Evolutionary conservation across 352 stramenopile species (phyloP).

Genomic region (Pythium chondricola): DNA sequence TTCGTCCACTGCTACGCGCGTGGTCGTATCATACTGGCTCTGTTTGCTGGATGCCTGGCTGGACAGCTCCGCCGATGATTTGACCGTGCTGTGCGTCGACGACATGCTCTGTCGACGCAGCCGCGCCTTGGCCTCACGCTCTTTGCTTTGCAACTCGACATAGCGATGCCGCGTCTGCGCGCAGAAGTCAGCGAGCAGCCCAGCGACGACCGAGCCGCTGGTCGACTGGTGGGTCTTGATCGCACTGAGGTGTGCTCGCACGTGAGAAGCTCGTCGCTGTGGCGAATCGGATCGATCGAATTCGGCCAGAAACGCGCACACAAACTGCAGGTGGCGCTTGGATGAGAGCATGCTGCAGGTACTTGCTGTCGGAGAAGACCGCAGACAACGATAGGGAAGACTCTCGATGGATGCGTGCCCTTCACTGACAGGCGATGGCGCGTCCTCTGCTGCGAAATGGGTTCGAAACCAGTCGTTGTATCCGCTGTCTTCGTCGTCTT

Average conservation of each 20-base stretch:
- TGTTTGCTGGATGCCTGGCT: too few relatives aligned
- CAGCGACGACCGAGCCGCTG: conserved; percentile 11
- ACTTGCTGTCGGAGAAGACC: too few relatives aligned
- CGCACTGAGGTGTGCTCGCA: conserved; percentile 26
- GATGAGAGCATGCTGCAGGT: conserved; percentile 17
- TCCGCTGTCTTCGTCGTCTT: conserved; percentile 2
- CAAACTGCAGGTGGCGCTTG: conserved; percentile 33
- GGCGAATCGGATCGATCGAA: conserved; percentile 19
- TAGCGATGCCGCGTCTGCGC: conserved; percentile 22
- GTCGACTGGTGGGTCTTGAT: conserved; percentile 31
- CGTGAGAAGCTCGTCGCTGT: conserved; percentile 12
- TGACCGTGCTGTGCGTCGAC: neutral
- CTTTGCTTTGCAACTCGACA: conserved; percentile 13
- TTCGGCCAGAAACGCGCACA: conserved; percentile 32
- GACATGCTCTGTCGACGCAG: neutral
- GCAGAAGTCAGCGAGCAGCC: conserved; percentile 31
- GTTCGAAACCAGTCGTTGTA: conserved; percentile 26
- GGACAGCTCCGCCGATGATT: too few relatives aligned
- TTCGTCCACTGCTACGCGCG: conserved; percentile 19
- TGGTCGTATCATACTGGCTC: conserved; percentile 7
- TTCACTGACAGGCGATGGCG: too few relatives aligned
- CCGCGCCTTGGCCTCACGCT: conserved; percentile 3
- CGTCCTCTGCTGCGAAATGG: conserved; percentile 6
- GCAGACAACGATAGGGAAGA: too few relatives aligned
- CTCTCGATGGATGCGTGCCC: too few relatives aligned